phyloP scores from a whole-genome alignment of 2,329 filamentous ascomycete species.

The Tetracladium maxilliforme region DNA sequence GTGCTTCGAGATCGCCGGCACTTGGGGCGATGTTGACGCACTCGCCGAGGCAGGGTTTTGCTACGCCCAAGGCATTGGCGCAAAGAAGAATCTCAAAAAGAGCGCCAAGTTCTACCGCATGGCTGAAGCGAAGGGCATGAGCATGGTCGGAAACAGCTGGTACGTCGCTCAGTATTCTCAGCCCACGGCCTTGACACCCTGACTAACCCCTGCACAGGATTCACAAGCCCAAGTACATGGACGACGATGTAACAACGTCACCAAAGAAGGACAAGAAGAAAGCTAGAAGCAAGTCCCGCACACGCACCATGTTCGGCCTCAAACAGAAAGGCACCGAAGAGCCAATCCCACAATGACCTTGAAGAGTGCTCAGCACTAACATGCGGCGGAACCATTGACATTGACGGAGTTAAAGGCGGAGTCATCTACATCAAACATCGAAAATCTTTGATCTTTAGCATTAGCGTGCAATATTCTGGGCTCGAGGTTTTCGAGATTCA shows the following conservation, averaged over 20 bases:
- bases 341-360: no score
- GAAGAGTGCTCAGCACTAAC: no score
- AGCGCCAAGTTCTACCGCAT: slow-evolving; percentile 80
- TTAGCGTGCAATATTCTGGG: no score
- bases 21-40: slow-evolving; percentile 91
- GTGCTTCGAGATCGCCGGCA: slow-evolving; percentile 92
- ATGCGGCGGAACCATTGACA: no score
- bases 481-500: no score
- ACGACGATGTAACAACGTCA: slow-evolving; percentile 30
- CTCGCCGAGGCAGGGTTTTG: slow-evolving; percentile 91
- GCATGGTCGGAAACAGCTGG: slow-evolving; percentile 98
- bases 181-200: not conserved
- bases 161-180: slow-evolving; percentile 32
- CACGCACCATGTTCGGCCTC: slow-evolving; percentile 57
- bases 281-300: slow-evolving; percentile 59
- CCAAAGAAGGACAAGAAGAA: slow-evolving; percentile 42
- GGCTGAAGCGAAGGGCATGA: slow-evolving; percentile 87
- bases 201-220: slow-evolving; percentile 45
- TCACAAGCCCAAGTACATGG: slow-evolving; percentile 86
- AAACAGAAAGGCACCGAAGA: no score
- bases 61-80: slow-evolving; percentile 85
- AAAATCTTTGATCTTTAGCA: no score
- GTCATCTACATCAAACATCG: no score
- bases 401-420: no score
- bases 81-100: slow-evolving; percentile 92